Conservation (phyloP, 2,329 filamentous ascomycete genomes). For the Penicillium fuscoglaucum region DNA sequence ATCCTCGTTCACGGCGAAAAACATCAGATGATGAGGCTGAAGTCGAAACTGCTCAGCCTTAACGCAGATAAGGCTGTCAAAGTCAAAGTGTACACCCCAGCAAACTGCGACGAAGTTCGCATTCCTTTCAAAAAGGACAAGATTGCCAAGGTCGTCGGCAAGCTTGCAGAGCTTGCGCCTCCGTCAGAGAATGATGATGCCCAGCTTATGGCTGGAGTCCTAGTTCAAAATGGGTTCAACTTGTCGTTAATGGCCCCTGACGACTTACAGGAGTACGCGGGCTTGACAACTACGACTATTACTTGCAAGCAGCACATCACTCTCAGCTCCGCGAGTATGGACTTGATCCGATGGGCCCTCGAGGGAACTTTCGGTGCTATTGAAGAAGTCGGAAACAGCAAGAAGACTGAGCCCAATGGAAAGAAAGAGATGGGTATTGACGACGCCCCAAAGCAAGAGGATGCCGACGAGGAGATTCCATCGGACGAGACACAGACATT, state of each 20-base stretch:
- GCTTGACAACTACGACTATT: slow-evolving; percentile 93
- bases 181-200: slow-evolving; percentile 53
- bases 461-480: slow-evolving; percentile 48
- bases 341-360: slow-evolving; percentile 89
- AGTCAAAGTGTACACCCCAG: slow-evolving; percentile 88
- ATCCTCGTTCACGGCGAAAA: slow-evolving; percentile 97
- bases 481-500: slow-evolving; percentile 47
- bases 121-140: slow-evolving; percentile 97
- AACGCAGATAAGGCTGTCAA: slow-evolving; percentile 79
- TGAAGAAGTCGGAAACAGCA: slow-evolving; percentile 51
- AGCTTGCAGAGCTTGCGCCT: slow-evolving; percentile 78
- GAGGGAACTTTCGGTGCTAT: slow-evolving; percentile 92
- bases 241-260: slow-evolving; percentile 95
- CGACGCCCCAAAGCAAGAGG: slow-evolving; percentile 36
- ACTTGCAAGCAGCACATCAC: slow-evolving; percentile 88
- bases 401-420: slow-evolving; percentile 10
- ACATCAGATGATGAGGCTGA: slow-evolving; percentile 96
- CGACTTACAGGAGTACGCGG: slow-evolving; percentile 92
- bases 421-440: slow-evolving; percentile 41
- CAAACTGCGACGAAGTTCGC: slow-evolving; percentile 90
- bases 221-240: slow-evolving; percentile 98
- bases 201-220: slow-evolving; percentile 77
- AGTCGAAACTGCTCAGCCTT: slow-evolving; percentile 89
- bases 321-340: slow-evolving; percentile 82
- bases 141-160: slow-evolving; percentile 91